Percentiles rank a stretch among this genome's conserved stretches.
Conservation (phyloP, 768 basidiomycete species). For the Rhodotorula babjevae region DNA sequence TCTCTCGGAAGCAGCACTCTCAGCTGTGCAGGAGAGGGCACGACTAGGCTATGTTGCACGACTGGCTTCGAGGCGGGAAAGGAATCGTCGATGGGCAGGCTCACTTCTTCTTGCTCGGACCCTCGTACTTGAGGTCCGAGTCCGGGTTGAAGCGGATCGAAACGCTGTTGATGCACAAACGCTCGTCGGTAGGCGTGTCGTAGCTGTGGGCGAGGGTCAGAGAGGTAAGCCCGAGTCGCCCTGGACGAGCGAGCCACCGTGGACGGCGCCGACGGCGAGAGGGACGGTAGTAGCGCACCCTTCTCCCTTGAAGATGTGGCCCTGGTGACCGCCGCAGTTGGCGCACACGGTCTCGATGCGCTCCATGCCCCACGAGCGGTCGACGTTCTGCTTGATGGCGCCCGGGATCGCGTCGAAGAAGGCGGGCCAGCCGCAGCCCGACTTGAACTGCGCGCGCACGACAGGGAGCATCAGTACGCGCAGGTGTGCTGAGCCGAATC, state of each 20-base stretch:
- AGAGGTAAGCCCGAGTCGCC: not conserved
- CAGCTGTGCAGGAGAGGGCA: no score
- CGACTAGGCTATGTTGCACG: no score
- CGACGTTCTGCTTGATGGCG: constrained; percentile 27
- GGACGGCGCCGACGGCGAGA: not conserved
- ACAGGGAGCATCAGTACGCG: no score
- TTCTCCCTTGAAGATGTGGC: constrained; percentile 21
- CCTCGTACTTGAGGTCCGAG: not conserved
- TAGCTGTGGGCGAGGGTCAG: not conserved
- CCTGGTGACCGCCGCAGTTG: constrained; percentile 41
- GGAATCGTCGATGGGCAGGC: no score
- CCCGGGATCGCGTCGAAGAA: constrained; percentile 43
- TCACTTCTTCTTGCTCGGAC: not conserved
- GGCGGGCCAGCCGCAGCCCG: constrained; percentile 43
- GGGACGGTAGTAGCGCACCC: not conserved
- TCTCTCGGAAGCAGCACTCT: no score
- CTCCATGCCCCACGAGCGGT: constrained; percentile 39
- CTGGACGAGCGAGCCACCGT: not conserved
- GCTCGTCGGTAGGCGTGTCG: constrained; percentile 24
- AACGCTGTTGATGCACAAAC: constrained; percentile 41
- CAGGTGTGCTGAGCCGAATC: no score
- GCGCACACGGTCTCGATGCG: constrained; percentile 41
- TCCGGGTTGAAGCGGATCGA: constrained; percentile 29
- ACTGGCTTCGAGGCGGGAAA: no score
- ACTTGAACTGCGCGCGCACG: constrained; percentile 27